These are phyloP conservation scores for Russula vinacea DNA, from an alignment of 768 basidiomycete genomes.

Conservation along the genomic window DNA sequence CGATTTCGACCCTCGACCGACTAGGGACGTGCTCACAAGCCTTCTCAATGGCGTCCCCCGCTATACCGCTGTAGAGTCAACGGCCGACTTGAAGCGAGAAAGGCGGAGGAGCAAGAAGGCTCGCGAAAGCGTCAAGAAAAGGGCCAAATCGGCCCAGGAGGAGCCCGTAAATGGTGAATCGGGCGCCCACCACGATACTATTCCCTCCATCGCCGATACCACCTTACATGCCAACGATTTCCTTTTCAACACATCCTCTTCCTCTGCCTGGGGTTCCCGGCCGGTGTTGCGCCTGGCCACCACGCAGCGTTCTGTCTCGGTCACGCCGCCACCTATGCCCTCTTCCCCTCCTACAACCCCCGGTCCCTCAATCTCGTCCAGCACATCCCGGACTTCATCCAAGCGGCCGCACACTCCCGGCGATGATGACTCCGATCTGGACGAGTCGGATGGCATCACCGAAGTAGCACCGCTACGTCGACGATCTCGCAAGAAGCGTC, in stretches of 20 bases:
- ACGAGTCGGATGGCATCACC: conserved; percentile 32
- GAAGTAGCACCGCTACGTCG: conserved; percentile 32
- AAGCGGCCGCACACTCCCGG: conserved; percentile 75
- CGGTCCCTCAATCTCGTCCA: conserved; percentile 68
- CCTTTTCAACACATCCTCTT: conserved; percentile 34
- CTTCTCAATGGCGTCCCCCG: conserved; percentile 71
- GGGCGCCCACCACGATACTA: conserved; percentile 28
- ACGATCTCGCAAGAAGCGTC: conserved; percentile 51
- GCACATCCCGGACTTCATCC: conserved; percentile 73
- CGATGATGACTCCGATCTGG: conserved; percentile 46
- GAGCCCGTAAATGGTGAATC: conserved; percentile 32
- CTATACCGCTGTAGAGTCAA: conserved; percentile 60
- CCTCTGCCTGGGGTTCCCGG: conserved; percentile 64
- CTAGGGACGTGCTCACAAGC: conserved; percentile 76
- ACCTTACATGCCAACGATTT: conserved; percentile 26
- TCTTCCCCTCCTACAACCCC: conserved; percentile 72
- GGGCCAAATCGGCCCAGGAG: conserved; percentile 37
- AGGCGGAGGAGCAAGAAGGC: conserved; percentile 54
- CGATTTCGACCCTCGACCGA: conserved; percentile 61
- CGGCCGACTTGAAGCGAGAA: conserved; percentile 53
- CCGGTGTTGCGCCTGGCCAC: conserved; percentile 72
- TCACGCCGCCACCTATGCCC: conserved; percentile 64
- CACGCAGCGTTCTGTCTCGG: conserved; percentile 66
- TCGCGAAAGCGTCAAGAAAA: conserved; percentile 51
- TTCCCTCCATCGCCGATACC: conserved; percentile 28